Base-by-base conservation (phyloP, 768 basidiomycete genomes). In the Naganishia kalamii region DNA sequence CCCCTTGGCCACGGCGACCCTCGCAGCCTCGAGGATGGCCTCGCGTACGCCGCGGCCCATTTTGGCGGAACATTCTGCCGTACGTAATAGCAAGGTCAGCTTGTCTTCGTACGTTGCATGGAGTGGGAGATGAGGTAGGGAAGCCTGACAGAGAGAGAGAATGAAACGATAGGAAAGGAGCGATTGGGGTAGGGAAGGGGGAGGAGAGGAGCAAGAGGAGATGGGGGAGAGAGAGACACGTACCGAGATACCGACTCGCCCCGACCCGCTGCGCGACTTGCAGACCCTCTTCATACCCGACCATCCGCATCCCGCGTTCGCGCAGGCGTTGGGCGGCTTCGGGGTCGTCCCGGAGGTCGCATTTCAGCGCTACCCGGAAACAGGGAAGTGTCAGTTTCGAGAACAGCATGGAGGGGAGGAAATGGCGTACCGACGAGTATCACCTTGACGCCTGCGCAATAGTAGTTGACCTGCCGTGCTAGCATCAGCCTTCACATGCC, bases 381-480 rank as follows among this genome's bases (percentile, higher is more conserved):
- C n/a, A 17, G 13, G 17, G 4, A 33, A 35, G 3, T 2, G 19
- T 7, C 8, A 27, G 62, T 41, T 65, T 30, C 27, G 23, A 46
- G 63, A 54, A 25, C 29, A 65, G 51, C 35, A 43, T 32, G 23
- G 52, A 23, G 30, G 21, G 30, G n/a, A 21, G 32, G 21, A 60
- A 51, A 25, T n/a, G n/a, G 43, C 89, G 70, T 67, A 92, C 92
- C 92, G 54, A 94, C 89, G 43, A 96, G 85, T 44, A 96, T 85
- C 49, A 93, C 86, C 85, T 94, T 96, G 54, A 98, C 94, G 10
- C 93, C 94, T 15, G 91, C 90, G 79, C 92, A 96, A 71, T 90
- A 87, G 78, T 96, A 54, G 12, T 72, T n/a, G 69, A 74, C n/a
- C n/a, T n/a, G n/a, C n/a, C n/a, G n/a, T n/a, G n/a, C n/a, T n/a